Evolutionary conservation across 495 filamentous ascomycete genomes (phyloP), one percentile per base, ranked within the genome.

Genomic region (Opeltia flavorubescens): DNA sequence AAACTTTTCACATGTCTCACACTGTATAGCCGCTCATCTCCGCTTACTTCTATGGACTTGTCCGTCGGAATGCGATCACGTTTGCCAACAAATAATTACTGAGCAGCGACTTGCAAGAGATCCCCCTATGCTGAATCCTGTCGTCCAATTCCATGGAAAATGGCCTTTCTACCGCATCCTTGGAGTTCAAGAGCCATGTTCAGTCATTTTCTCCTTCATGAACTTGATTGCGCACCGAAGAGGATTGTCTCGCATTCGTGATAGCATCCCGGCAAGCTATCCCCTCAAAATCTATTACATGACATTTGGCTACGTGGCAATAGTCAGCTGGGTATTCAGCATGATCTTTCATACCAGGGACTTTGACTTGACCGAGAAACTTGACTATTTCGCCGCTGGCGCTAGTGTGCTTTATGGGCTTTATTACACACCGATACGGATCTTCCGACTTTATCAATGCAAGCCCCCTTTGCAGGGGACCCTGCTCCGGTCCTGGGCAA

Each of bases 111-210:
- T 85, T 42, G 68, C 75, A 30, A 71, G 75, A 55, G 71, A 78
- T 39, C 75, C 76, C 26, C 77, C 78, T 12, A 73, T 76, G 63
- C 61, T 74, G 33, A 67, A 74, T 25, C 75, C 84, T 3, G 61
- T 94, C 24, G 78, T 89, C 31, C 91, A 98, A 67, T 98, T 84
- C 70, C 89, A 98, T 69, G 91, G 93, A n/a, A 98, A 98, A 76
- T 98, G 91, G 91, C 91, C 91, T 25, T 98, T 98, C 70, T 69
- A 75, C 52, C 80, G 91, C 49, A 70, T 95, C 50, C 63, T 94
- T 15, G 91, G 91, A 55, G 80, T 95, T 67, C 91, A 98, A 66
- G 91, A 98, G 68, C 86, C 89, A 50, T 85, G 84, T 64, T 84
- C 78, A 27, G 91, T 96, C 46, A 68, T 96, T 50, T 98, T 96